These are phyloP conservation scores for Wickerhamomyces sydowiorum DNA, from an alignment of 805 yeast species.

Conservation along the genomic window DNA sequence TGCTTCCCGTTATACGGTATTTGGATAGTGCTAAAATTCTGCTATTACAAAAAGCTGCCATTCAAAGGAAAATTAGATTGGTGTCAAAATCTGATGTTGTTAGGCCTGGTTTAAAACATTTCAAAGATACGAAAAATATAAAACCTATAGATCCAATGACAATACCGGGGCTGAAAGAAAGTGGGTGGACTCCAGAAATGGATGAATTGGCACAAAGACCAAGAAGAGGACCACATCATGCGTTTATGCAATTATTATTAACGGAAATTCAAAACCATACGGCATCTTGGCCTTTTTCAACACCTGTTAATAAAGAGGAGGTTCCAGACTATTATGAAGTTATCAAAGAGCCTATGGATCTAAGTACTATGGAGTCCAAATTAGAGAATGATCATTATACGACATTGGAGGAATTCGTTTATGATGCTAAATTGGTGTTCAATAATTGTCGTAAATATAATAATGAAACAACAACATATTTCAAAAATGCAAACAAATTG, in stretches of 20 bases:
- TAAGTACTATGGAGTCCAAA: slow-evolving; percentile 91
- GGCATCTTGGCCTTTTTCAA: slow-evolving; percentile 96
- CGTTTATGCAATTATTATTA: slow-evolving; percentile 82
- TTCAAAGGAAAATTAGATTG: slow-evolving; percentile 74
- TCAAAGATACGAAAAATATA: slow-evolving; percentile 42
- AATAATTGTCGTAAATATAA: slow-evolving; percentile 91
- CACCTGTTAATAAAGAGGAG: slow-evolving; percentile 88
- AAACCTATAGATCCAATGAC: slow-evolving; percentile 68
- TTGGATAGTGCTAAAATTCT: slow-evolving; percentile 84
- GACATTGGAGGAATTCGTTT: slow-evolving; percentile 83
- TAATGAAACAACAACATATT: slow-evolving; percentile 91
- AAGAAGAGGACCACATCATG: slow-evolving; percentile 89
- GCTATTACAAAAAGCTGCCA: slow-evolving; percentile 86
- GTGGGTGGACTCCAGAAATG: slow-evolving; percentile 99
- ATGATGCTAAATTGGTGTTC: slow-evolving; percentile 81
- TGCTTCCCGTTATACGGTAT: slow-evolving; percentile 85
- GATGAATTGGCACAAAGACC: slow-evolving; percentile 95
- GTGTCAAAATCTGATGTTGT: slow-evolving; percentile 76
- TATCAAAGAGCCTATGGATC: slow-evolving; percentile 96
- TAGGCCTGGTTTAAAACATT: slow-evolving; percentile 73
- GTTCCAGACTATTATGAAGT: slow-evolving; percentile 96
- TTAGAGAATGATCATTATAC: slow-evolving; percentile 89
- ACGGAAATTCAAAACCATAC: slow-evolving; percentile 92
- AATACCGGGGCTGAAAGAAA: slow-evolving; percentile 87
- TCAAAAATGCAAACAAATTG: slow-evolving; percentile 87